Evolutionary conservation across 1,284 basidiomycete species (phyloP).

Genomic region (Boletus sp.): DNA sequence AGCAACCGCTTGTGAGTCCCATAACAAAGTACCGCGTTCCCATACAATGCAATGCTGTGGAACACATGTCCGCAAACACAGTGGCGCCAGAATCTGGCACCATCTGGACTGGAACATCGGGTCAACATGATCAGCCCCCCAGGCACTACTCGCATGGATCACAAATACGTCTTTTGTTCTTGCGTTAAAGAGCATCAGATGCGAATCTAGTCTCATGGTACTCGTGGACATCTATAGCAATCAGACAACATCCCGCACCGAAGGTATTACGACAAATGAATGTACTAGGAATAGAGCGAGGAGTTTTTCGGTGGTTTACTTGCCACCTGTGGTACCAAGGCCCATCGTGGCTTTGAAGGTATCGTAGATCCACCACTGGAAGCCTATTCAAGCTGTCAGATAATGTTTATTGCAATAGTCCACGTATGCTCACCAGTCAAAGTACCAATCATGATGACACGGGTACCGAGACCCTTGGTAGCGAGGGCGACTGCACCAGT

Average conservation of each 20-base stretch:
- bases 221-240: conserved; percentile 16
- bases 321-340: conserved; percentile 83
- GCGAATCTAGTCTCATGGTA: too few species aligned
- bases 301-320: conserved; percentile 48
- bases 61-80: too few species aligned
- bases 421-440: conserved; percentile 55
- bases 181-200: neutral
- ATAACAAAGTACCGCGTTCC: too few species aligned
- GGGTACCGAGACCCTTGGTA: conserved; percentile 80
- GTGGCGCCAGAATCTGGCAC: too few species aligned
- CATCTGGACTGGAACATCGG: too few species aligned
- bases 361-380: conserved; percentile 93
- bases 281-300: conserved; percentile 4
- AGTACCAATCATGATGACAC: conserved; percentile 82
- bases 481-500: conserved; percentile 63
- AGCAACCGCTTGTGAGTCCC: too few species aligned
- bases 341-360: conserved; percentile 80
- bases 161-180: too few species aligned
- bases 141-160: too few species aligned
- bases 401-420: neutral
- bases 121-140: too few species aligned
- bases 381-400: conserved; percentile 45
- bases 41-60: too few species aligned
- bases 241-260: neutral
- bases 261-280: conserved; percentile 20